Percentiles rank a stretch among this genome's conserved stretches.
These are phyloP conservation scores for Blastocladiella emersonii DNA, from an alignment of 371 early-diverging fungal genomes.

Conservation along the genomic window DNA sequence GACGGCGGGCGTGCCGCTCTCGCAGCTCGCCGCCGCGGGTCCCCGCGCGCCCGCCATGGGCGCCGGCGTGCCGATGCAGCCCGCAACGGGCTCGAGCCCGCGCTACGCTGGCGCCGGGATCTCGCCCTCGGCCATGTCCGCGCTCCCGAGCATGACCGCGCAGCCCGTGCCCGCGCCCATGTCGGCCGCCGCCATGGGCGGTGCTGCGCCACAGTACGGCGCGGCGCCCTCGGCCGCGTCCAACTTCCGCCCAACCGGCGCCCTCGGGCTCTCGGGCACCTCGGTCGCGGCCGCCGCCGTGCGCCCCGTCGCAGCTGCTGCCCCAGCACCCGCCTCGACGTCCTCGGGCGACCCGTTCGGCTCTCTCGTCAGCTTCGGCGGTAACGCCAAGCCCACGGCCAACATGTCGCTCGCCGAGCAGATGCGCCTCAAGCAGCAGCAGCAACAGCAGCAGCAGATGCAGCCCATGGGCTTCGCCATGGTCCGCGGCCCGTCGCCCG, in stretches of 20 bases:
- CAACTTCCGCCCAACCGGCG: too few species aligned
- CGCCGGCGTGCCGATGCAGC: neutral
- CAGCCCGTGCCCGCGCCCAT: neutral
- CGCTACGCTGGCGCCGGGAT: neutral
- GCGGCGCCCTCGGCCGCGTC: too few species aligned
- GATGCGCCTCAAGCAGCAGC: constrained; percentile 2
- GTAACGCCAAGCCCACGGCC: neutral
- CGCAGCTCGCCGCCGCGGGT: neutral
- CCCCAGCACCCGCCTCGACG: constrained; percentile 23
- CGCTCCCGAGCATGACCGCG: neutral
- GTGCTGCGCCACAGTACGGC: too few species aligned
- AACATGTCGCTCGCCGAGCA: constrained; percentile 2
- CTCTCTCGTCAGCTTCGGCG: neutral
- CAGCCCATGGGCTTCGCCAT: too few species aligned
- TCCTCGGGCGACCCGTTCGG: constrained; percentile 10
- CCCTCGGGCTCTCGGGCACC: neutral
- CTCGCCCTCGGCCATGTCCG: neutral
- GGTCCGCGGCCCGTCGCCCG: too few species aligned
- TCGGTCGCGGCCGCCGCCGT: constrained; percentile 10
- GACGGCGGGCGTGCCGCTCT: neutral
- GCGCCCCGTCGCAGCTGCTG: constrained; percentile 14
- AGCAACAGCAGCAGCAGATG: neutral
- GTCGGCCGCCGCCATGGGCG: neutral
- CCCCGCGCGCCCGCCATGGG: neutral
- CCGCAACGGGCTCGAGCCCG: neutral